A percentile compares a stretch with the other conserved stretches of the same genome.
Conservation (phyloP, 2,329 filamentous ascomycete species). For the Drechslerella stenobrocha region DNA sequence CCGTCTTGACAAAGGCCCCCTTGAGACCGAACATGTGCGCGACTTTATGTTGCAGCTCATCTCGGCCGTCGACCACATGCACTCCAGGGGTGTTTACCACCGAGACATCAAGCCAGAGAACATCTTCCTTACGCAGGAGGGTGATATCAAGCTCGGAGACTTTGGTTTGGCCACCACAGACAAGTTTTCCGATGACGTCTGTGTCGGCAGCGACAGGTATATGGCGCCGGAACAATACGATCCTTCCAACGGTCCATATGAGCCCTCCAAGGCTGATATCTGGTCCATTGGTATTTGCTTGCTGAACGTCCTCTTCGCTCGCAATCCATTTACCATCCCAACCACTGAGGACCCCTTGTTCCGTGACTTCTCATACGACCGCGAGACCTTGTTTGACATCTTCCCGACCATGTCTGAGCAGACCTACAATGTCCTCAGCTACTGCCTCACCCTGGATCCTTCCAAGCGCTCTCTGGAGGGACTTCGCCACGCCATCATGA, state of each 20-base stretch:
- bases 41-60: constrained; percentile 76
- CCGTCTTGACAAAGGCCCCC: constrained; percentile 78
- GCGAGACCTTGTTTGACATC: constrained; percentile 94
- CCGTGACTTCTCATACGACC: constrained; percentile 87
- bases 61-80: constrained; percentile 66
- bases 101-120: constrained; percentile 94
- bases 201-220: constrained; percentile 95
- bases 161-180: constrained; percentile 91
- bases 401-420: constrained; percentile 99
- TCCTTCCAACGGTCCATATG: constrained; percentile 78
- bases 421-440: constrained; percentile 87
- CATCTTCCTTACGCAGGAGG: constrained; percentile 76
- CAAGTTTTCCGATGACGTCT: constrained; percentile 86
- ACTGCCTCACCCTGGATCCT: constrained; percentile 90
- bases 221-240: constrained; percentile 99
- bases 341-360: constrained; percentile 90
- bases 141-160: constrained; percentile 93
- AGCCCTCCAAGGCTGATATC: constrained; percentile 87
- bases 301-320: constrained; percentile 92
- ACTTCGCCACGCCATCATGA: constrained; percentile 75
- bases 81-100: constrained; percentile 77
- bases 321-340: constrained; percentile 91
- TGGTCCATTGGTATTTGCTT: constrained; percentile 98
- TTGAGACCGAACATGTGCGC: constrained; percentile 94
- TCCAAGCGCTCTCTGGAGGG: constrained; percentile 79